Base-by-base conservation (phyloP, 352 stramenopile genomes). In the Globisporangium sylvaticum region DNA sequence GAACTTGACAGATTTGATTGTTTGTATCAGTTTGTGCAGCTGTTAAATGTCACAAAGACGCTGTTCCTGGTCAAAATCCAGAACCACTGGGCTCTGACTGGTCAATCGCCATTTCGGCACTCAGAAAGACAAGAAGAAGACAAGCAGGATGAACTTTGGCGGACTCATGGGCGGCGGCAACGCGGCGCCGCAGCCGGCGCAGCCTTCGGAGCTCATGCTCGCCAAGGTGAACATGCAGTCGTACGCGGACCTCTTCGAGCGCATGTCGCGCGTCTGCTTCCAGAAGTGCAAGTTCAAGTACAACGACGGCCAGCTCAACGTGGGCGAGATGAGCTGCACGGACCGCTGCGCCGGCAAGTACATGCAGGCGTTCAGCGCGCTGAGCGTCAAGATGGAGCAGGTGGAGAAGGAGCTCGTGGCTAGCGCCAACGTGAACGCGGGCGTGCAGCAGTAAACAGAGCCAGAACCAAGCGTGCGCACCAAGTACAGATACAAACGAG, bases 311-410 rank as follows among this genome's bases (percentile, higher is more conserved):
- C 96, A 99, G 74, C 82, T 99, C 9, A 97, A 97, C 62, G 86
- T 99, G 32, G 97, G 96, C 70, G 97, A 99, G 85, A 99, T 99
- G 95, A 97, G 83, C 75, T 99, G 97, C 82, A 97, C 98, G 66
- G 97, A 99, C 86, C 92, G 97, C 70, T 99, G 97, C 75, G 92
- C 98, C 34, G 85, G 92, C 65, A 99, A 99, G 81, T 99, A 99
- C 83, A 95, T 99, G 81, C 93, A 99, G 75, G 83, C 94, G 32
- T 97, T 99, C 73, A 94, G 97, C 73, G 89, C 94, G 53, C 83
- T 99, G 53, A 94, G 95, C 52, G 81, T 95, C 69, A 97, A 98
- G 65, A 91, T 99, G 77, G 92, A 98, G 71, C 90, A 97, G 71
- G 92, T 98, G 20, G 97, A 98, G 80, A 91, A 98, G 78, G 84